Evolutionary conservation across 2,329 filamentous ascomycete genomes (phyloP), one percentile per base, ranked within the genome.

Genomic region (Penicillium decumbens): DNA sequence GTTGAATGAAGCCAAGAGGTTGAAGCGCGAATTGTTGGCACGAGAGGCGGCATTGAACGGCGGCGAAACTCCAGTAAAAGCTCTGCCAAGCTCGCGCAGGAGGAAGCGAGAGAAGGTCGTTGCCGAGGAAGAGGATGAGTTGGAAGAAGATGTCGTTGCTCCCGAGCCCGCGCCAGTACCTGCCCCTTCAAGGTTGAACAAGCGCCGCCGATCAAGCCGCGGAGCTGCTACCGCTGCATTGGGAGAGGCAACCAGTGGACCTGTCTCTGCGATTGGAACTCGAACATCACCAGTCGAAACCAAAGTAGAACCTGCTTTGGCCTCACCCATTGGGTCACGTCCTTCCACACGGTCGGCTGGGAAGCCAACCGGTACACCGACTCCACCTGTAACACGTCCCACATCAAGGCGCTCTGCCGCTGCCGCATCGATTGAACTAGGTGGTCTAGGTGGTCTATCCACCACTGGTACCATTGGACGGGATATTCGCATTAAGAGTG

Each of bases 1-100:
- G 59, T 67, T 82, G 50, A 80, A 81, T 57, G 80, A 82, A 54
- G 76, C 81, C 30, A 83, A 82, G 68, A 83, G 81, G 62, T 68
- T 81, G 47, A 82, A 83, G 63, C 75, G 79, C 47, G 78, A 81
- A 61, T 75, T 72, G 37, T 61, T 75, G 57, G 70, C 73, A 28
- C 74, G 70, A 45, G 71, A 73, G 51, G 76, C 73, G 64, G 81
- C 76, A 27, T 68, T 77, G 30, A 50, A 54, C 25, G 61, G 48
- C 30, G 61, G 48, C 29, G 59, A 48, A 10, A 42, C 38, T 5
- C 39, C 51, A 30, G 20, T 18, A n/a, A 49, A 43, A 13, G 9
- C 49, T 24, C 8, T 51, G 49, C 6, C 62, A 63, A 51, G 54
- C 55, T 24, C 67, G 33, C 69, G 64, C 43, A 84, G 83, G 65